Percentiles rank a stretch among this genome's conserved stretches.
Evolutionary conservation across 768 basidiomycete genomes (phyloP).

Genomic region (Trichaptum fuscoviolaceum): DNA sequence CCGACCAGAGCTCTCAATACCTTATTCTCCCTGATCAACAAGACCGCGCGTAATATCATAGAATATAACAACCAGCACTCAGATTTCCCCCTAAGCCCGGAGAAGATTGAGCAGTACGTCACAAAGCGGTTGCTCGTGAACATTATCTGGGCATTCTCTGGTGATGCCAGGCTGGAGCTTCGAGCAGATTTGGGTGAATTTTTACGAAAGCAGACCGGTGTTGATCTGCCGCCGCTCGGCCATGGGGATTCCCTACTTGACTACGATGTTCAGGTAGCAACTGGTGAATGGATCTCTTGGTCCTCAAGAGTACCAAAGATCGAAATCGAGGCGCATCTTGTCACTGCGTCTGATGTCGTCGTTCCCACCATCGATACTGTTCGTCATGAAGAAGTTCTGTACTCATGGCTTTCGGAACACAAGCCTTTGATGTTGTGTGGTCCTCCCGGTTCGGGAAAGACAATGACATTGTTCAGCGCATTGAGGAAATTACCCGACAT

Average conservation of each 20-base stretch:
- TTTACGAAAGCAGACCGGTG: slow-evolving; percentile 76
- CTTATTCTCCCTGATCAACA: slow-evolving; percentile 95
- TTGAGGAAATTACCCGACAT: slow-evolving; percentile 96
- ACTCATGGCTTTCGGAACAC: slow-evolving; percentile 98
- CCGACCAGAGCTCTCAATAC: slow-evolving; percentile 87
- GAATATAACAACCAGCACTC: slow-evolving; percentile 94
- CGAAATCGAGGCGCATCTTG: slow-evolving; percentile 94
- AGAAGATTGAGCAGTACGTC: slow-evolving; percentile 87
- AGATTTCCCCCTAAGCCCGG: slow-evolving; percentile 85
- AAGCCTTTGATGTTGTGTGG: slow-evolving; percentile 98
- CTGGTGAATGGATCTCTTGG: slow-evolving; percentile 90
- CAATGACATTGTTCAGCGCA: slow-evolving; percentile 98
- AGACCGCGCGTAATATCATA: slow-evolving; percentile 86
- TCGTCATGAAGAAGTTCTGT: slow-evolving; percentile 96
- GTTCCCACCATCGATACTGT: slow-evolving; percentile 98
- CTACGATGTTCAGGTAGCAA: slow-evolving; percentile 85
- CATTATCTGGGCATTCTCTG: slow-evolving; percentile 97
- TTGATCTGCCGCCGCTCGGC: slow-evolving; percentile 77
- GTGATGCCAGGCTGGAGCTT: slow-evolving; percentile 88
- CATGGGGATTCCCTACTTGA: slow-evolving; percentile 87
- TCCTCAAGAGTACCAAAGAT: slow-evolving; percentile 88
- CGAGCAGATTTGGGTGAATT: slow-evolving; percentile 89
- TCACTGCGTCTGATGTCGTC: slow-evolving; percentile 94
- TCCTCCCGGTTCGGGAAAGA: slow-evolving; percentile 99
- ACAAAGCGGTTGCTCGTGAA: slow-evolving; percentile 84